Evolutionary conservation across 2,329 filamentous ascomycete species (phyloP).

Genomic region (Dothideomycetidae sp.): DNA sequence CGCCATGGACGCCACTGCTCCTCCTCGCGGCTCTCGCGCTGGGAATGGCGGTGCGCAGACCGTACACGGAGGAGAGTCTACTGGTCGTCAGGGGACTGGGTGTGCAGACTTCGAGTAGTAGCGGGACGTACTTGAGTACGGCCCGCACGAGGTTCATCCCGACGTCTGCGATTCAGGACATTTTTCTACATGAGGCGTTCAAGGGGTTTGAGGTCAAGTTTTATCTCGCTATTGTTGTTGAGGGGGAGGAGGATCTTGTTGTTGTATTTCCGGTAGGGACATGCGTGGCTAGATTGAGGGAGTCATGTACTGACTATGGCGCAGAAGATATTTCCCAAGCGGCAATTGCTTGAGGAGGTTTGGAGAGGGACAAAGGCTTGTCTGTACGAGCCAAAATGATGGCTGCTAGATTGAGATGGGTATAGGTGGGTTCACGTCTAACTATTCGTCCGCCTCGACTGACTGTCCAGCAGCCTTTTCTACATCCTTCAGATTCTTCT

Average conservation of each 20-base stretch:
- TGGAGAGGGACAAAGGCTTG: slow-evolving; percentile 78
- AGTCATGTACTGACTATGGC: slow-evolving; percentile 8
- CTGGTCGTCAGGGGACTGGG: slow-evolving; percentile 79
- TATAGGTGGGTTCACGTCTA: background rate
- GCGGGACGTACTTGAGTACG: slow-evolving; percentile 50
- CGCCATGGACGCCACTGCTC: slow-evolving; percentile 28
- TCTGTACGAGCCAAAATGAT: slow-evolving; percentile 54
- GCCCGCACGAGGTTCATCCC: slow-evolving; percentile 66
- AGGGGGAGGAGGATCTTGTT: slow-evolving; percentile 73
- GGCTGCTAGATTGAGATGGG: slow-evolving; percentile 8
- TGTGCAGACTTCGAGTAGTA: slow-evolving; percentile 69
- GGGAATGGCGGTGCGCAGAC: slow-evolving; percentile 17
- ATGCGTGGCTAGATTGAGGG: background rate
- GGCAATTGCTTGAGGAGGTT: slow-evolving; percentile 67
- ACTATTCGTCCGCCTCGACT: slow-evolving; percentile 19
- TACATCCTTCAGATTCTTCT: slow-evolving; percentile 30
- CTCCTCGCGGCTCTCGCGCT: slow-evolving; percentile 20
- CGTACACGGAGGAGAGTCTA: slow-evolving; percentile 57
- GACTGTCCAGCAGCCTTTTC: slow-evolving; percentile 15
- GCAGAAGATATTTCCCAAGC: slow-evolving; percentile 53
- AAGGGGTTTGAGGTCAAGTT: slow-evolving; percentile 80
- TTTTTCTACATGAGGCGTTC: slow-evolving; percentile 92
- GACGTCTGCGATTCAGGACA: slow-evolving; percentile 79
- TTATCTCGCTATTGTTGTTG: slow-evolving; percentile 79
- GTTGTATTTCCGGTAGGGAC: slow-evolving; percentile 72